These are phyloP conservation scores for Colletotrichum graminicola DNA, from an alignment of 2,329 filamentous ascomycete species.

Conservation along the genomic window DNA sequence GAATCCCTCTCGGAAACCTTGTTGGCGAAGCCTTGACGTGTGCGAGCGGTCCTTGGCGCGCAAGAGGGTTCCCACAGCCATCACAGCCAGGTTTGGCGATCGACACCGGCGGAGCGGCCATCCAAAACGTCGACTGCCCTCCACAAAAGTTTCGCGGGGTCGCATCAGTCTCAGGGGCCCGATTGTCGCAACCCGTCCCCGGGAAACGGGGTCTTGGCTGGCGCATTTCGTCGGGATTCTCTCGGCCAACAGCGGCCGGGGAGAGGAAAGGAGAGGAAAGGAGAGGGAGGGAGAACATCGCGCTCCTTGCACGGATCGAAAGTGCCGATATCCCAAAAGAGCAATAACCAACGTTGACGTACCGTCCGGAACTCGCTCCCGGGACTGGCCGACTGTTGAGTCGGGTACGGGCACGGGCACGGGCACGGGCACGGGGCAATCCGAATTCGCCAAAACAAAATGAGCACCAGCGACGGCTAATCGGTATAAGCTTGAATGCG, in stretches of 20 bases:
- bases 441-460: background rate
- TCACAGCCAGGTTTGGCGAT: background rate
- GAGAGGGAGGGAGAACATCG: too few species aligned
- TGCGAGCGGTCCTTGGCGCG: background rate
- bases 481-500: slow-evolving; percentile 24
- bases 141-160: slow-evolving; percentile 38
- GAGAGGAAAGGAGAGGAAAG: too few species aligned
- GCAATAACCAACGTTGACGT: slow-evolving; percentile 7
- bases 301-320: background rate
- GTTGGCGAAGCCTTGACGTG: background rate
- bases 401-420: background rate
- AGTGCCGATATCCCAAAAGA: background rate
- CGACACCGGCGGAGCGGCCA: background rate
- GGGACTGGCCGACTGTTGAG: background rate
- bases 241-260: background rate
- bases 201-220: slow-evolving; percentile 13
- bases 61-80: background rate
- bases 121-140: slow-evolving; percentile 4
- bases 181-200: slow-evolving; percentile 1
- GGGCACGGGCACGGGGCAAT: background rate
- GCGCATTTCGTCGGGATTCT: background rate
- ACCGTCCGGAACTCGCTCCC: slow-evolving; percentile 17
- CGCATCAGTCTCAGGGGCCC: slow-evolving; percentile 35
- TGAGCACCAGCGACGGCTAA: background rate
- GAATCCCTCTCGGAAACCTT: too few species aligned